A percentile compares a stretch with the other conserved stretches of the same genome.
These are phyloP conservation scores for Cyclanthera cordifolia DNA, from an alignment of 306 rosid species.

Conservation along the genomic window DNA sequence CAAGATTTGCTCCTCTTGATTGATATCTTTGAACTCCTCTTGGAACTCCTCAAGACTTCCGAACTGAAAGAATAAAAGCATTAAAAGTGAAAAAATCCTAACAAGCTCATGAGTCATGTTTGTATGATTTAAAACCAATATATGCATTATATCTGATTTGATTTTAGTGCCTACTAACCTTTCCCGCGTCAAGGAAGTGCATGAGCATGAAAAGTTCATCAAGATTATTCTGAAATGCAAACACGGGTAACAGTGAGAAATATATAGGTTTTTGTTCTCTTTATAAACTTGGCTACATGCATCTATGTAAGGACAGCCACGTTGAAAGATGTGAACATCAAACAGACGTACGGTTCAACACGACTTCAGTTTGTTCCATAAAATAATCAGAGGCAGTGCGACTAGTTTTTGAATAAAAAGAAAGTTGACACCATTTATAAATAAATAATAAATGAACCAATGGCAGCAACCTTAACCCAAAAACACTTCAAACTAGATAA, in stretches of 20 bases:
- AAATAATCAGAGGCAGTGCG: not conserved
- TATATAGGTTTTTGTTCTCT: not conserved
- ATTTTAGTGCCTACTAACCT: conserved; percentile 50
- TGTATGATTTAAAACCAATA: not conserved
- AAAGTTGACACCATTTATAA: no score
- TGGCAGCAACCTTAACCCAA: not conserved
- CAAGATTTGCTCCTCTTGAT: conserved; percentile 93
- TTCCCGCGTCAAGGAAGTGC: conserved; percentile 99
- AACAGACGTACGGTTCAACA: not conserved
- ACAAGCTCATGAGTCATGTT: not conserved
- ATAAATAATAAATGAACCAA: no score
- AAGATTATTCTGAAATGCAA: conserved; percentile 75
- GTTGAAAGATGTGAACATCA: not conserved
- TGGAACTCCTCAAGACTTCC: conserved; percentile 97
- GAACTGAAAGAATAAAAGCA: conserved; percentile 43
- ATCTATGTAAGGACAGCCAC: not conserved
- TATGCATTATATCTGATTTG: not conserved
- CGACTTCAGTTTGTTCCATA: not conserved
- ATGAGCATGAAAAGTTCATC: conserved; percentile 98
- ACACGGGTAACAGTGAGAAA: conserved; percentile 22
- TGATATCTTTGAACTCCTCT: conserved; percentile 93
- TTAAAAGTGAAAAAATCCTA: conserved; percentile 14
- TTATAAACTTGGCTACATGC: not conserved
- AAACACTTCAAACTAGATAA: not conserved
- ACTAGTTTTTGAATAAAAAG: not conserved